phyloP scores from a whole-genome alignment of 2,329 filamentous ascomycete genomes.

The Hymenoscyphus infarciens region DNA sequence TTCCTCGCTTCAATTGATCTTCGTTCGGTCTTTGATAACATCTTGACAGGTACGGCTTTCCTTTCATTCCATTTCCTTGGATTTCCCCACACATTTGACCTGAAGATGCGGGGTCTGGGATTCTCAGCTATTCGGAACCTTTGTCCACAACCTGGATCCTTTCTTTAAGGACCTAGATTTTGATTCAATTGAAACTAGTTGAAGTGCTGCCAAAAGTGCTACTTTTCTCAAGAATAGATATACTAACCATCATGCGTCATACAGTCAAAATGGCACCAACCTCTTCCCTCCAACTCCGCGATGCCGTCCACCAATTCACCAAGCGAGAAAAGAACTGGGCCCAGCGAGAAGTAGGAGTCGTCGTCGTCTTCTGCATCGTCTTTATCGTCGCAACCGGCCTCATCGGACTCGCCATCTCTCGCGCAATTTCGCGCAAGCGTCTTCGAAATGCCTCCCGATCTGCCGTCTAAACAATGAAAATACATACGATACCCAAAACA shows the following conservation, averaged over 20 bases:
- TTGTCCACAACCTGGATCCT: not conserved
- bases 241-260: not conserved
- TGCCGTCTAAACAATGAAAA: slow-evolving; percentile 6
- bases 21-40: not conserved
- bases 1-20: not conserved
- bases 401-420: slow-evolving; percentile 46
- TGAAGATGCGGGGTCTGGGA: not conserved
- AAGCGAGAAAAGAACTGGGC: slow-evolving; percentile 55
- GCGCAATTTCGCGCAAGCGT: slow-evolving; percentile 37
- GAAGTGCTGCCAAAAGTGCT: not conserved
- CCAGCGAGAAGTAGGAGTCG: slow-evolving; percentile 52
- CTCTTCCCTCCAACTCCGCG: slow-evolving; percentile 5
- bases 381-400: slow-evolving; percentile 52
- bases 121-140: not conserved
- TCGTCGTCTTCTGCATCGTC: slow-evolving; percentile 60
- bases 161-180: not conserved
- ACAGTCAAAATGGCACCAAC: slow-evolving; percentile 12
- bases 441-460: slow-evolving; percentile 12
- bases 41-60: not conserved
- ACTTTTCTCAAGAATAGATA: not conserved
- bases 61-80: not conserved
- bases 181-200: no score
- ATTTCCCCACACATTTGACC: not conserved
- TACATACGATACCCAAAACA: not conserved
- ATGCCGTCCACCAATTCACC: slow-evolving; percentile 40